Evolutionary conservation across 225 moss, liverwort and hornwort genomes (phyloP).

Genomic region (Pseudoscleropodium purum): DNA sequence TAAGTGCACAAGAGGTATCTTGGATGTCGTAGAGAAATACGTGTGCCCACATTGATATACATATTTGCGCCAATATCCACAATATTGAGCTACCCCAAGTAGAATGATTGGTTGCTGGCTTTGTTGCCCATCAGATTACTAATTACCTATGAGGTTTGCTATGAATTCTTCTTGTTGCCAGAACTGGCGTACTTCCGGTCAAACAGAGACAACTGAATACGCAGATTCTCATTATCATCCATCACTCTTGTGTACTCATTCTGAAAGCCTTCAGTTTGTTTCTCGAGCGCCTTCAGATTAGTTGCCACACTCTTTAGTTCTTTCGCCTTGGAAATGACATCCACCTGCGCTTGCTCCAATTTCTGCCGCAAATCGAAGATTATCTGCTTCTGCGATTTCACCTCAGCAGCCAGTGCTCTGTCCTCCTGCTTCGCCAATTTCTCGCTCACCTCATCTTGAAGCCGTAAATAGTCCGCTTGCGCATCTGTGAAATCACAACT

Average conservation of each 20-base stretch:
- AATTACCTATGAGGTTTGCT: not conserved
- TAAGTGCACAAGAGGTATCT: not conserved
- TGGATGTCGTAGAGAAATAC: no score
- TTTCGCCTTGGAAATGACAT: slow-evolving; percentile 49
- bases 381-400: slow-evolving; percentile 45
- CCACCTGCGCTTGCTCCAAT: slow-evolving; percentile 55
- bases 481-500: slow-evolving; percentile 20
- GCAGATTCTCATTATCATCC: slow-evolving; percentile 65
- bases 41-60: no score
- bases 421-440: slow-evolving; percentile 8
- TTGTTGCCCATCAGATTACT: not conserved
- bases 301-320: slow-evolving; percentile 45
- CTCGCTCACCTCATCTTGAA: slow-evolving; percentile 32
- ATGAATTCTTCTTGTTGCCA: slow-evolving; percentile 56
- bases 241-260: slow-evolving; percentile 63
- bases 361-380: slow-evolving; percentile 55
- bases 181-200: slow-evolving; percentile 56
- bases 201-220: slow-evolving; percentile 51
- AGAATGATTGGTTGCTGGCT: not conserved
- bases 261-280: slow-evolving; percentile 64
- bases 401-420: slow-evolving; percentile 15
- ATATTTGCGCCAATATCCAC: not conserved
- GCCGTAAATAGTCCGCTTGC: slow-evolving; percentile 35
- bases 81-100: not conserved
- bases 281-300: slow-evolving; percentile 60